Evolutionary conservation across 2,329 filamentous ascomycete genomes (phyloP).

Genomic region (Cladophialophora chaetospira): DNA sequence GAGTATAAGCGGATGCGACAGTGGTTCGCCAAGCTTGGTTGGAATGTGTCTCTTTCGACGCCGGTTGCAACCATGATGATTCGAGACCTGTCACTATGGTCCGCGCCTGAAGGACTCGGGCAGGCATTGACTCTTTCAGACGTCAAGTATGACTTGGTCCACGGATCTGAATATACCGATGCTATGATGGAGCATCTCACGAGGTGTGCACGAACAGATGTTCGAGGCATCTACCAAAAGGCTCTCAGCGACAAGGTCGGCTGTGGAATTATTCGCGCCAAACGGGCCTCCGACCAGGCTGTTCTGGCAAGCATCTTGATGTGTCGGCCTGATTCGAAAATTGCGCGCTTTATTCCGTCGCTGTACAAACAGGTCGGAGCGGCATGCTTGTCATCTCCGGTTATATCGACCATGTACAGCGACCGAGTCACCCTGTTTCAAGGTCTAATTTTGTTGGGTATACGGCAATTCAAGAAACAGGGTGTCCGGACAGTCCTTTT

Average conservation of each 20-base stretch:
- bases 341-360: conserved; percentile 70
- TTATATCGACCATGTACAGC: conserved; percentile 68
- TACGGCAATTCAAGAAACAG: conserved; percentile 78
- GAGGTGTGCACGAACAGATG: conserved; percentile 72
- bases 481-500: conserved; percentile 72
- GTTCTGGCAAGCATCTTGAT: conserved; percentile 79
- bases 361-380: conserved; percentile 61
- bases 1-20: conserved; percentile 64
- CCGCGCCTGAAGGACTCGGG: conserved; percentile 73
- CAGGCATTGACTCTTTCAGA: conserved; percentile 72
- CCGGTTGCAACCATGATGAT: conserved; percentile 73
- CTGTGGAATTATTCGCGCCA: conserved; percentile 82
- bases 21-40: conserved; percentile 90
- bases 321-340: conserved; percentile 68
- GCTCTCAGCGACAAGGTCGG: conserved; percentile 70
- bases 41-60: conserved; percentile 70
- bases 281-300: conserved; percentile 65
- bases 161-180: conserved; percentile 74
- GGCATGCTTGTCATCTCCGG: conserved; percentile 77
- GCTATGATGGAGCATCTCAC: conserved; percentile 74
- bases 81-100: conserved; percentile 71
- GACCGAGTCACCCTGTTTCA: conserved; percentile 74
- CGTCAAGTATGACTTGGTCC: conserved; percentile 79
- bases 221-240: conserved; percentile 76
- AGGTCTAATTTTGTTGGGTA: conserved; percentile 76